Evolutionary conservation across 306 rosid species (phyloP), one percentile per base, ranked within the genome.

Genomic region (Cucumis cinereus): DNA sequence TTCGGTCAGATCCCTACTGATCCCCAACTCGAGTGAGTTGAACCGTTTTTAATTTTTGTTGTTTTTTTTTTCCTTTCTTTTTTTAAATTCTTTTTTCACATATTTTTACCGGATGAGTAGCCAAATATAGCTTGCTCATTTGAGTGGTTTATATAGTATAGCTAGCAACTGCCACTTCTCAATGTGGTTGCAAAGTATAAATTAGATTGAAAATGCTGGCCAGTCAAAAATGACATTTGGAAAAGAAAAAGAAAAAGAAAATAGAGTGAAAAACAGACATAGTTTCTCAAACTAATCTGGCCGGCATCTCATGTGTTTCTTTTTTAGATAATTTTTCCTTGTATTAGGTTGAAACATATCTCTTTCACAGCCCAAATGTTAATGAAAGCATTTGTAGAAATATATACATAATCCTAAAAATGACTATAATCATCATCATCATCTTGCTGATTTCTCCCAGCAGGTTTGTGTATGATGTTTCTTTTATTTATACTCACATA

Each of bases 1-100:
- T 95, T 95, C 76, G 97, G 93, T 80, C 97, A 92, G 79, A 77
- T 88, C 79, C 85, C 87, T 72, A 80, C 89, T 0, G 99, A 95
- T 80, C 90, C 83, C 78, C 78, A 89, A 43, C 82, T 92, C 22
- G 96, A 90, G 13, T 89, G 75, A 62, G 58, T 23, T 40, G 16
- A 56, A 73, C 30, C 35, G 63, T 55, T 73, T 52, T 54, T 19
- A 19, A 7, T n/a, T 63, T 49, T 66, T 81, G 64, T 63, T 75
- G 79, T 82, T 3, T 35, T 17, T 19, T 35, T 63, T 1, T 83
- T 33, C n/a, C 63, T 61, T 76, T 38, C 8, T 79, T 30, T 68
- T 77, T 63, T 50, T 63, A 43, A 74, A 75, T 76, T 81, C 76
- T 87, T 84, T 82, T 59, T n/a, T 82, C 63, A 59, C 77, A 74